Evolutionary conservation across 2,329 filamentous ascomycete species (phyloP).

Genomic region (Phaeosphaeria sp.): DNA sequence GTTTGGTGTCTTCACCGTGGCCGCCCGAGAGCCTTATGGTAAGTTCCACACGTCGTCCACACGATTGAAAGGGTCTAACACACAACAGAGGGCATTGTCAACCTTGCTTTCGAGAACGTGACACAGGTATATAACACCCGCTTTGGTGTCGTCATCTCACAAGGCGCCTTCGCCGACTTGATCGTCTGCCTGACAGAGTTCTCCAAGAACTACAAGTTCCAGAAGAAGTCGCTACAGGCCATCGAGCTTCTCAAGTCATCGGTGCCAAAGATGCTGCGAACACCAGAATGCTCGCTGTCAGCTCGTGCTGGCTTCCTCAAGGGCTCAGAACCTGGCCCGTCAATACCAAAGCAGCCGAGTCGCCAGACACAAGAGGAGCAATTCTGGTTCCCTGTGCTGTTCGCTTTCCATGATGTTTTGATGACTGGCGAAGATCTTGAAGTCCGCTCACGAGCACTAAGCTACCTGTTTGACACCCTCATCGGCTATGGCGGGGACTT

Average conservation of each 20-base stretch:
- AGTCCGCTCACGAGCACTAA: slow-evolving; percentile 85
- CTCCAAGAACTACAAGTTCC: slow-evolving; percentile 97
- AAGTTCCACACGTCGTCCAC: slow-evolving; percentile 31
- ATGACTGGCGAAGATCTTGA: slow-evolving; percentile 99
- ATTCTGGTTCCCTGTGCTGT: slow-evolving; percentile 98
- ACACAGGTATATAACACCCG: slow-evolving; percentile 93
- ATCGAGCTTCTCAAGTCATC: slow-evolving; percentile 95
- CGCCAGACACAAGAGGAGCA: slow-evolving; percentile 94
- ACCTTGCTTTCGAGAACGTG: slow-evolving; percentile 95
- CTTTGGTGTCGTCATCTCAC: slow-evolving; percentile 94
- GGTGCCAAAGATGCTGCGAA: slow-evolving; percentile 92
- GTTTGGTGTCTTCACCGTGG: slow-evolving; percentile 98
- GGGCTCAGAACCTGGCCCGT: slow-evolving; percentile 56
- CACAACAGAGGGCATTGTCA: slow-evolving; percentile 84
- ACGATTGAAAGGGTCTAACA: slow-evolving; percentile 16
- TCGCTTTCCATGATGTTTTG: slow-evolving; percentile 97
- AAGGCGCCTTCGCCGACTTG: slow-evolving; percentile 95
- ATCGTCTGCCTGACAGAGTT: slow-evolving; percentile 98
- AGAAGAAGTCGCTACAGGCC: slow-evolving; percentile 96
- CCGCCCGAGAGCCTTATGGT: slow-evolving; percentile 86
- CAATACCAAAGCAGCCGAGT: slow-evolving; percentile 67
- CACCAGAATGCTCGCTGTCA: slow-evolving; percentile 91
- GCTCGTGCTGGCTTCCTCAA: slow-evolving; percentile 63
- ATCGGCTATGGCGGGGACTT: slow-evolving; percentile 91
- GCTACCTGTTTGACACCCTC: slow-evolving; percentile 95